Evolutionary conservation across 192 early-diverging fungal species (phyloP).

Genomic region (Coemansia sp.): DNA sequence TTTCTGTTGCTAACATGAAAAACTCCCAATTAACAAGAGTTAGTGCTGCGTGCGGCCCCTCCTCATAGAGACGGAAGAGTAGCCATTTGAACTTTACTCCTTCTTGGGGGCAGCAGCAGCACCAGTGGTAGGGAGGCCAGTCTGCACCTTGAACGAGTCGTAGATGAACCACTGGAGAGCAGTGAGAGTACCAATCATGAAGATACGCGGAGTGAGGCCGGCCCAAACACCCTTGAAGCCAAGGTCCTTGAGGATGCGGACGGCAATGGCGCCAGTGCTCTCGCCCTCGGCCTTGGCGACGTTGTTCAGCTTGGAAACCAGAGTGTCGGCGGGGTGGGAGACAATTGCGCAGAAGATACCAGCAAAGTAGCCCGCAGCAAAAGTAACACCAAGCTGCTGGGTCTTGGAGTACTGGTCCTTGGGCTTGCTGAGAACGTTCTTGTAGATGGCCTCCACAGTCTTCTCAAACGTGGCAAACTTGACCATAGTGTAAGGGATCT

Average conservation of each 20-base stretch:
- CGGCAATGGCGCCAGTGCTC: slow-evolving; percentile 48
- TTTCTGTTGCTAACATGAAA: no score
- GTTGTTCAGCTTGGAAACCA: slow-evolving; percentile 69
- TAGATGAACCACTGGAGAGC: slow-evolving; percentile 82
- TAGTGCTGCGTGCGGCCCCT: not conserved
- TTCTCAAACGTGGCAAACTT: slow-evolving; percentile 84
- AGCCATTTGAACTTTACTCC: no score
- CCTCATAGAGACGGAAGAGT: no score
- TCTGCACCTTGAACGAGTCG: slow-evolving; percentile 72
- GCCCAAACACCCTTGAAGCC: slow-evolving; percentile 68
- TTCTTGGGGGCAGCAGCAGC: slow-evolving; percentile 49
- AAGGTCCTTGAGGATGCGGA: slow-evolving; percentile 57
- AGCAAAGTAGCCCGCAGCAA: slow-evolving; percentile 81
- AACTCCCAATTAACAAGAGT: not conserved
- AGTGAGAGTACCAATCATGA: slow-evolving; percentile 91
- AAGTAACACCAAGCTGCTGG: slow-evolving; percentile 73
- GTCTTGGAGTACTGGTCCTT: slow-evolving; percentile 66
- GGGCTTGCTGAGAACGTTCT: slow-evolving; percentile 57
- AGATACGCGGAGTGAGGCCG: slow-evolving; percentile 79
- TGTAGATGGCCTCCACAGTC: slow-evolving; percentile 66
- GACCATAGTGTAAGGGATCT: slow-evolving; percentile 83
- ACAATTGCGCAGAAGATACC: slow-evolving; percentile 87
- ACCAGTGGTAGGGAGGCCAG: slow-evolving; percentile 67
- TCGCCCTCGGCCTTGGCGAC: slow-evolving; percentile 56
- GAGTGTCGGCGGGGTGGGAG: slow-evolving; percentile 84